Evolutionary conservation across 208 protist genomes (phyloP).

Genomic region (Herpetomonas muscarum): DNA sequence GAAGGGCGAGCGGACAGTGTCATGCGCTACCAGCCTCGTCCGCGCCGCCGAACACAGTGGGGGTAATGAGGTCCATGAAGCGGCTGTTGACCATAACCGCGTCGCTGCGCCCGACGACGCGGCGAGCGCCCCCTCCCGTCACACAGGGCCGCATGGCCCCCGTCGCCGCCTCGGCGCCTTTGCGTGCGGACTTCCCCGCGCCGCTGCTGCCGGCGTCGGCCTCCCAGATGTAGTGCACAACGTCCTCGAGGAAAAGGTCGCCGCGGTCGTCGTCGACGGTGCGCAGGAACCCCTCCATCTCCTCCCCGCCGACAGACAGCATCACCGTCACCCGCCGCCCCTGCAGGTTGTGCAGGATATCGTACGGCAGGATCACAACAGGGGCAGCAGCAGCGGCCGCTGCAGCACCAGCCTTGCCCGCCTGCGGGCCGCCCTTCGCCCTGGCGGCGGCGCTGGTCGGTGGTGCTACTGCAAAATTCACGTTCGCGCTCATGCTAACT

Average conservation of each 20-base stretch:
- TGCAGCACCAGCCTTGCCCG: neutral
- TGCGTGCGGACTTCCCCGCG: neutral
- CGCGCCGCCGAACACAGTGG: constrained; percentile 28
- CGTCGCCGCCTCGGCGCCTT: neutral
- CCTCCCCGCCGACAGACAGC: constrained; percentile 42
- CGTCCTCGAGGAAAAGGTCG: constrained; percentile 66
- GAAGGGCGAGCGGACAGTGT: neutral
- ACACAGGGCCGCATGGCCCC: neutral
- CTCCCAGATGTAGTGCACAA: constrained; percentile 55
- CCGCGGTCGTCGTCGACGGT: constrained; percentile 67
- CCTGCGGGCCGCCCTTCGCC: neutral
- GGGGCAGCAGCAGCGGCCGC: neutral
- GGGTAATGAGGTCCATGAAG: constrained; percentile 68
- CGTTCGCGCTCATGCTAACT: constrained; percentile 23
- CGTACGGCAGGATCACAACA: constrained; percentile 60
- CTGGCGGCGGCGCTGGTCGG: too few species aligned
- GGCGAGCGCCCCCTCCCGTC: constrained; percentile 31
- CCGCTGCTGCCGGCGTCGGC: neutral
- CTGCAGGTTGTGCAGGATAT: constrained; percentile 59
- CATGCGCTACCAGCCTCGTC: neutral
- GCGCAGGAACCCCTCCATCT: constrained; percentile 62
- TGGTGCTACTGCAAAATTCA: constrained; percentile 20
- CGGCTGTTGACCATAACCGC: constrained; percentile 70
- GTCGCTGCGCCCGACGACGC: constrained; percentile 32
- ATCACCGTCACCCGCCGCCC: constrained; percentile 72